Conservation (phyloP, 2,329 filamentous ascomycete species). For the Venturia asperata region DNA sequence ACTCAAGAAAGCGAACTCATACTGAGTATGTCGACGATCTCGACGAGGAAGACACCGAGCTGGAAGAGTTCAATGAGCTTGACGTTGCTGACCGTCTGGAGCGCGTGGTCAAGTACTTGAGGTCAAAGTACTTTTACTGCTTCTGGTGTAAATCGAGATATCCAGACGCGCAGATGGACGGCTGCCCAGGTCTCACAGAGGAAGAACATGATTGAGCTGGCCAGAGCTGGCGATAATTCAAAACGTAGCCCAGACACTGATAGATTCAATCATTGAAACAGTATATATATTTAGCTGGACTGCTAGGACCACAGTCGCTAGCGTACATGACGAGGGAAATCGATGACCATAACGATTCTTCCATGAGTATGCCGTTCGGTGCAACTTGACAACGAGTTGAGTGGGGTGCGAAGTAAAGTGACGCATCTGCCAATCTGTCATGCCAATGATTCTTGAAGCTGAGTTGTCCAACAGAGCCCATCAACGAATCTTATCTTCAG, state of each 20-base stretch:
- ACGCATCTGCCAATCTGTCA: no score
- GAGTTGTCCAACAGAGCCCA: no score
- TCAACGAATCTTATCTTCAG: no score
- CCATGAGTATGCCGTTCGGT: no score
- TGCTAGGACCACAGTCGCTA: no score
- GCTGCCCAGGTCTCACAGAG: constrained; percentile 80
- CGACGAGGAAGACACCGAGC: constrained; percentile 71
- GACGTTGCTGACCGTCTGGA: constrained; percentile 59
- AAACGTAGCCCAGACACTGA: neutral
- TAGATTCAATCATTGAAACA: neutral
- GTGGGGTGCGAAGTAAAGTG: no score
- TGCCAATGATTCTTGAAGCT: no score
- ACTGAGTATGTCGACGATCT: constrained; percentile 56
- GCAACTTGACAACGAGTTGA: no score
- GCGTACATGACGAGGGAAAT: no score
- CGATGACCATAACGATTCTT: no score
- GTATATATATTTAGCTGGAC: neutral
- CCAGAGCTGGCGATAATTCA: neutral
- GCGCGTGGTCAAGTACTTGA: constrained; percentile 60
- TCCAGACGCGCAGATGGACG: constrained; percentile 66
- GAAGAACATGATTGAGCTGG: constrained; percentile 62
- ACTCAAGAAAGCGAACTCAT: constrained; percentile 51
- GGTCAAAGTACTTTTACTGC: constrained; percentile 71
- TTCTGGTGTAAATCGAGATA: constrained; percentile 94
- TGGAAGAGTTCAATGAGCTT: constrained; percentile 71